A percentile compares a stretch with the other conserved stretches of the same genome.
These are phyloP conservation scores for Phytophthora tubulina DNA, from an alignment of 352 stramenopile genomes.

Conservation along the genomic window DNA sequence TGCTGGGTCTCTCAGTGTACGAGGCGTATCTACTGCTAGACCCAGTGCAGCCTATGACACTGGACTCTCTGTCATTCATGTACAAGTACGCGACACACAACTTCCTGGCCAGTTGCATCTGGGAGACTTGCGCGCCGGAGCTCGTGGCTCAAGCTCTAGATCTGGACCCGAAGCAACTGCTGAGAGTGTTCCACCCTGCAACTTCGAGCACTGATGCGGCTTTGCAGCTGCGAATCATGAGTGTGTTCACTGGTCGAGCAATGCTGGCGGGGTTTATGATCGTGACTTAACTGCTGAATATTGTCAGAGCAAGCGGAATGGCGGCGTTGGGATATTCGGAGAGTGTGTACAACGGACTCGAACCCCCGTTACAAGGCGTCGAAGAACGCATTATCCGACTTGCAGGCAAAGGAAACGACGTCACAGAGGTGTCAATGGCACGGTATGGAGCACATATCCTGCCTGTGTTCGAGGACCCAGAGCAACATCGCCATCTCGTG, in stretches of 20 bases:
- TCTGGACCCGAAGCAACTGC: constrained; percentile 45
- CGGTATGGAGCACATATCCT: constrained; percentile 73
- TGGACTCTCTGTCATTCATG: constrained; percentile 53
- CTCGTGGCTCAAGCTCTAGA: constrained; percentile 57
- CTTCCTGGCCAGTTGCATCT: constrained; percentile 74
- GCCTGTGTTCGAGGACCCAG: constrained; percentile 65
- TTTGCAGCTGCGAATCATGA: constrained; percentile 53
- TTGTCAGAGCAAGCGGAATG: constrained; percentile 57
- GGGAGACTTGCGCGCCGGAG: constrained; percentile 56
- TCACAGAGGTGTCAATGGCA: constrained; percentile 76
- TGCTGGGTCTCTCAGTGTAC: constrained; percentile 60
- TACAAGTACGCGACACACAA: constrained; percentile 71
- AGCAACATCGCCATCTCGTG: constrained; percentile 58
- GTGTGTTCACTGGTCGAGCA: constrained; percentile 52
- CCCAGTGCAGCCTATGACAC: constrained; percentile 30
- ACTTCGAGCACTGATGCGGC: constrained; percentile 47
- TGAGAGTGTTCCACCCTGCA: constrained; percentile 44
- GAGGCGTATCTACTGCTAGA: constrained; percentile 59
- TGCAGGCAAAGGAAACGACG: constrained; percentile 60
- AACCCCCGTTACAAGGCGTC: constrained; percentile 62
- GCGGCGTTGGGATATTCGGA: constrained; percentile 59
- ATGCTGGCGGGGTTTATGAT: constrained; percentile 75
- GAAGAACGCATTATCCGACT: constrained; percentile 71
- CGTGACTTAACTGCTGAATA: constrained; percentile 72
- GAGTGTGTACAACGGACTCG: constrained; percentile 58